Evolutionary conservation across 208 protist species (phyloP), one percentile per base, ranked within the genome.

Genomic region (Trypanosoma avium): DNA sequence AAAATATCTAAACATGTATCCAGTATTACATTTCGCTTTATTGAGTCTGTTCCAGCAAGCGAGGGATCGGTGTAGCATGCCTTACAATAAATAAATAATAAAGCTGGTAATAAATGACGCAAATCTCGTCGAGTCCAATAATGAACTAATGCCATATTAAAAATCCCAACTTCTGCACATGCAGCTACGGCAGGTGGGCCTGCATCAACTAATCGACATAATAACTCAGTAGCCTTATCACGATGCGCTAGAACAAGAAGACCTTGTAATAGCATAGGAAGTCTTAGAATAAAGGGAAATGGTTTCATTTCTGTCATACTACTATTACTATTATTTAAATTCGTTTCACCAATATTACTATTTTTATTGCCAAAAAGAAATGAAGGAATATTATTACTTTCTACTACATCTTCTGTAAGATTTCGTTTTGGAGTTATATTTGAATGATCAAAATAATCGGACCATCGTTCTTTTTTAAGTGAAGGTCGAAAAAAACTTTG

Each of bases 41-140:
- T 76, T 10, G 60, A 30, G 35, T 40, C 33, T 1, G 67, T 40
- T 48, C 82, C 84, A 43, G 90, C 81, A 33, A 95, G 75, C 29
- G 65, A 68, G 6, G 86, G 82, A 56, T 95, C 90, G 0, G 79
- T 82, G 74, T 93, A 92, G 69, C 78, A 88, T 42, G 73, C 85
- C 74, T 95, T 95, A 46, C 74, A 67, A 62, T 86, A 92, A 59
- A 95, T 87, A 59, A 95, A 95, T 21, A 95, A 70, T 4, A 83
- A 73, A n/a, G 90, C 52, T 12, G 90, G 90, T 75, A 95, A 70
- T 21, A 95, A 63, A 61, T 84, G 81, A 46, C 73, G 76, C 49
- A 95, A 62, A 58, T 95, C 80, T 3, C 55, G 45, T n/a, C 90
- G 81, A 19, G 13, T 75, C 90, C 90, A 95, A 61, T 87, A 93